phyloP scores from a whole-genome alignment of 345 rosid species.

The Luvunga scandens region DNA sequence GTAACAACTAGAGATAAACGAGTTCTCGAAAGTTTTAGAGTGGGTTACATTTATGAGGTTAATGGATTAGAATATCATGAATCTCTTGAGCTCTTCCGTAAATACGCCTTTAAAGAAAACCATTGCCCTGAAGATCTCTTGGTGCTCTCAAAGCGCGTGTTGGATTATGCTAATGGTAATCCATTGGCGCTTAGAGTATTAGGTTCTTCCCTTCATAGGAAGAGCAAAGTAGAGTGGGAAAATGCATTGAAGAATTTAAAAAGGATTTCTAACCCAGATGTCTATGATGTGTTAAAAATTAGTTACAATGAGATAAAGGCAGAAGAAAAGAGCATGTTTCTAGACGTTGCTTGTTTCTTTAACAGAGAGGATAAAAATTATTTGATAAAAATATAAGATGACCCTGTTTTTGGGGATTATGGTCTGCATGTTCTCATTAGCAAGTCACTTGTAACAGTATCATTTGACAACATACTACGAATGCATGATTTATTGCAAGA shows the following conservation, averaged over 20 bases:
- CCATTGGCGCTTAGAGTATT: conserved; percentile 5
- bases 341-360: conserved; percentile 48
- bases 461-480: neutral
- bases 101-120: too few relatives aligned
- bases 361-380: conserved; percentile 9
- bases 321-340: conserved; percentile 28
- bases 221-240: neutral
- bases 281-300: neutral
- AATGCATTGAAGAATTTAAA: neutral
- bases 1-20: conserved; percentile 4
- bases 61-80: neutral
- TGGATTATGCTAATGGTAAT: conserved; percentile 14
- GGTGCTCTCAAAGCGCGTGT: neutral
- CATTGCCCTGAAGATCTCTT: neutral
- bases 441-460: conserved; percentile 30
- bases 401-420: neutral
- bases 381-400: conserved; percentile 15
- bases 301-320: conserved; percentile 3
- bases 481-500: conserved; percentile 16
- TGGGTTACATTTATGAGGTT: neutral
- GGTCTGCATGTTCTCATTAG: conserved; percentile 10
- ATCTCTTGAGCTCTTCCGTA: too few relatives aligned
- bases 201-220: neutral
- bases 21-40: neutral
- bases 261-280: neutral